Conservation (phyloP, 2,329 filamentous ascomycete genomes). For the Mariannaea sp. region DNA sequence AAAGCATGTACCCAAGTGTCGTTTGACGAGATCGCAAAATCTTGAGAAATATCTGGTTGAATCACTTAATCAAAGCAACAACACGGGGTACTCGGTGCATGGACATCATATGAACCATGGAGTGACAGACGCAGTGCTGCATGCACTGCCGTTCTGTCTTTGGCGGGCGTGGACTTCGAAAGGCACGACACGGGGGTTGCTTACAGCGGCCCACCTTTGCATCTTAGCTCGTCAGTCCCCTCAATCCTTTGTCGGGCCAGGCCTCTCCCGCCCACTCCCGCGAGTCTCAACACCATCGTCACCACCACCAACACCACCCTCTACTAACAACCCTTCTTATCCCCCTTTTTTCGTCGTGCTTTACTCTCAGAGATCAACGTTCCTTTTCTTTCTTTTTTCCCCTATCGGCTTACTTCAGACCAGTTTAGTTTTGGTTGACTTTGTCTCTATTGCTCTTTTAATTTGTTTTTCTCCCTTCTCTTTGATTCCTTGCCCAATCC, state of each 20-base stretch:
- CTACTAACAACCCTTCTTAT: constrained; percentile 11
- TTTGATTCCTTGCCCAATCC: not conserved
- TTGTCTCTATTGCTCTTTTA: constrained; percentile 3
- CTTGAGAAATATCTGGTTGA: too few species aligned
- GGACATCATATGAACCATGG: too few species aligned
- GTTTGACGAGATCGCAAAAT: too few species aligned
- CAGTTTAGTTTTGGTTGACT: constrained; percentile 1
- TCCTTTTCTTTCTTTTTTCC: too few species aligned
- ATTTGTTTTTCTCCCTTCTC: not conserved
- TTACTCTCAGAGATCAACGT: too few species aligned
- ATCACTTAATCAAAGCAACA: too few species aligned
- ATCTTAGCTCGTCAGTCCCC: constrained; percentile 4
- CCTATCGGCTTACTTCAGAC: not conserved
- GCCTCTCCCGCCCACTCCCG: too few species aligned
- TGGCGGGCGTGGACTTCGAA: not conserved
- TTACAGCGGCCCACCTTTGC: constrained; percentile 10
- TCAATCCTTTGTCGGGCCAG: not conserved
- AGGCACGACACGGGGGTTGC: not conserved
- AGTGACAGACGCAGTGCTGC: too few species aligned
- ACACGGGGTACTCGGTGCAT: too few species aligned
- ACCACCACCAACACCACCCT: too few species aligned
- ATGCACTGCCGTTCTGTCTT: too few species aligned
- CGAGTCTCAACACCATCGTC: constrained; percentile 10
- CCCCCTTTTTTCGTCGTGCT: constrained; percentile 17
- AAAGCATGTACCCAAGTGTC: too few species aligned